A percentile compares a stretch with the other conserved stretches of the same genome.
Evolutionary conservation across 1,284 basidiomycete genomes (phyloP).

Genomic region (Sanghuangporus sanghuang): DNA sequence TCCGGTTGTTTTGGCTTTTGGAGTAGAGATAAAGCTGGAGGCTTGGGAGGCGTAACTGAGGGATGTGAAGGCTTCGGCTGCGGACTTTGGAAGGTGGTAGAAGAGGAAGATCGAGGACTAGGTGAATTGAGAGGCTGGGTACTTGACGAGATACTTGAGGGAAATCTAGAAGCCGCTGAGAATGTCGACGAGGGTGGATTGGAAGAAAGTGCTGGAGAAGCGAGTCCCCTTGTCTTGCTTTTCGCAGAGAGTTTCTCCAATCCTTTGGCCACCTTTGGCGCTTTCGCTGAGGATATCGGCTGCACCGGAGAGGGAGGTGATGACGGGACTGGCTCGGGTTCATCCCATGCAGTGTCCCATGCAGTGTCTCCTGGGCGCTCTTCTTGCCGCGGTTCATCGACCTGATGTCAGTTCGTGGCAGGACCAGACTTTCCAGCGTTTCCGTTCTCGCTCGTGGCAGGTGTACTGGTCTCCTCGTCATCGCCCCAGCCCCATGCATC

Average conservation of each 20-base stretch:
- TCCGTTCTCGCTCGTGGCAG: slow-evolving; percentile 17
- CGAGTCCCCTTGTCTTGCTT: slow-evolving; percentile 35
- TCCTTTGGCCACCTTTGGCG: slow-evolving; percentile 46
- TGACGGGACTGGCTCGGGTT: slow-evolving; percentile 26
- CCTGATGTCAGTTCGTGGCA: slow-evolving; percentile 24
- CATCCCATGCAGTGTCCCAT: slow-evolving; percentile 64
- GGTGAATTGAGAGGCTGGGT: background rate
- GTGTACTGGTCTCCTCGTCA: slow-evolving; percentile 20
- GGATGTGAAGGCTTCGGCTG: background rate
- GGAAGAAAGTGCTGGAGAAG: slow-evolving; percentile 19
- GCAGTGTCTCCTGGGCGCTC: slow-evolving; percentile 29
- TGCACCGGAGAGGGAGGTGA: slow-evolving; percentile 21
- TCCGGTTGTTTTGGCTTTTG: slow-evolving; percentile 15
- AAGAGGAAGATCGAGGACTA: background rate
- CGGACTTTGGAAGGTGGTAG: background rate
- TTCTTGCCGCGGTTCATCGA: slow-evolving; percentile 3
- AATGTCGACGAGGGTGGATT: slow-evolving; percentile 18
- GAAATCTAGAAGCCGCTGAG: slow-evolving; percentile 18
- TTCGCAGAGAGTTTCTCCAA: slow-evolving; percentile 55
- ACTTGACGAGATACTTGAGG: slow-evolving; percentile 9
- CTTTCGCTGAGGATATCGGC: slow-evolving; percentile 27
- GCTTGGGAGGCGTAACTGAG: slow-evolving; percentile 5
- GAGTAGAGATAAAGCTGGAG: slow-evolving; percentile 1
- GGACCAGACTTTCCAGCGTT: slow-evolving; percentile 23
- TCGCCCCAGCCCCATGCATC: slow-evolving; percentile 67